phyloP scores from a whole-genome alignment of 352 stramenopile genomes.

The Pythium grandisporangium region DNA sequence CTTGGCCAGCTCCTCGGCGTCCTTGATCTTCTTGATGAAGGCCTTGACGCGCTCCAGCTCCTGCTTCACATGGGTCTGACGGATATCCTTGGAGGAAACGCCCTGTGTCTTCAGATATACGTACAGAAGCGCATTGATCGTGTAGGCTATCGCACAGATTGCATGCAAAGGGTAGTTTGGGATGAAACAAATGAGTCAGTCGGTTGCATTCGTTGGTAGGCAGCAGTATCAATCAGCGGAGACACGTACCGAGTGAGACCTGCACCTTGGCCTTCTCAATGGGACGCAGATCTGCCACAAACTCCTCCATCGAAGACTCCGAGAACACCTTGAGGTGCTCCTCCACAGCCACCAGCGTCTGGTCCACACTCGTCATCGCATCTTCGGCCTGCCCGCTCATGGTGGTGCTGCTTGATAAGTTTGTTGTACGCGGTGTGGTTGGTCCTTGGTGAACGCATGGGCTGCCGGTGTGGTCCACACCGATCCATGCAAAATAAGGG shows the following conservation, averaged over 20 bases:
- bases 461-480: too few relatives aligned
- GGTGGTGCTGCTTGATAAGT: slow-evolving; percentile 10
- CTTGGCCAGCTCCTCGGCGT: slow-evolving; percentile 76
- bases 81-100: slow-evolving; percentile 81
- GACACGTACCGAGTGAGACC: slow-evolving; percentile 62
- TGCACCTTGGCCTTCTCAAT: slow-evolving; percentile 79
- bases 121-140: slow-evolving; percentile 81
- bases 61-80: slow-evolving; percentile 86
- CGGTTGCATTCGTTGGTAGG: not conserved
- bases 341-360: slow-evolving; percentile 71
- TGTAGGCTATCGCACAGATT: slow-evolving; percentile 78
- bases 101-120: slow-evolving; percentile 84
- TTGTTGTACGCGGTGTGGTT: too few relatives aligned
- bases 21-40: slow-evolving; percentile 88
- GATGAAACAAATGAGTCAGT: not conserved
- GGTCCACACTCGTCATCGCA: slow-evolving; percentile 59
- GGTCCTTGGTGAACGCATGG: too few relatives aligned
- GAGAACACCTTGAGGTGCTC: slow-evolving; percentile 59
- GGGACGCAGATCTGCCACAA: slow-evolving; percentile 41
- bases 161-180: too few relatives aligned
- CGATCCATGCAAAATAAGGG: too few relatives aligned
- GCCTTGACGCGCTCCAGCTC: slow-evolving; percentile 83
- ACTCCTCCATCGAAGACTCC: slow-evolving; percentile 40
- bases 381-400: slow-evolving; percentile 55
- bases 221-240: not conserved